Conservation (phyloP, 2,329 filamentous ascomycete species). For the Verticillium tricorpus region DNA sequence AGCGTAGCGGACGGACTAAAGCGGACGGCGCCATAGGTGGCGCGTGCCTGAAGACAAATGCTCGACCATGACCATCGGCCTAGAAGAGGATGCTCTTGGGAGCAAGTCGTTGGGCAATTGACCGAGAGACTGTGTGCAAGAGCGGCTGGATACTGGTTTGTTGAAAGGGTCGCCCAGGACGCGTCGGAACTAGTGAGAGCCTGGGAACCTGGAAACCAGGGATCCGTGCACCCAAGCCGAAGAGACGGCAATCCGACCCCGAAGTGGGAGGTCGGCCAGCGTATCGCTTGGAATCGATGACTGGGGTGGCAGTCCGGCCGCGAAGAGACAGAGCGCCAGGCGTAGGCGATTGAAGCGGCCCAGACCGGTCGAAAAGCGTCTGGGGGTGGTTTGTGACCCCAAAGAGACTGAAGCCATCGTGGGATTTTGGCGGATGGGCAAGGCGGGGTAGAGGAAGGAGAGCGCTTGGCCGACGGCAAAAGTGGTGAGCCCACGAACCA, state of each 20-base stretch:
- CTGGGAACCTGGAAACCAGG: neutral
- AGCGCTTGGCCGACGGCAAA: neutral
- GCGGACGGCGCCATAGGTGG: neutral
- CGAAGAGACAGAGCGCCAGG: neutral
- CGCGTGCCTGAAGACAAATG: neutral
- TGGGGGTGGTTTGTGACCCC: neutral
- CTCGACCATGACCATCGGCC: neutral
- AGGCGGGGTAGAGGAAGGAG: neutral
- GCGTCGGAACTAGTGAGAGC: neutral
- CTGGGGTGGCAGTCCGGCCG: neutral
- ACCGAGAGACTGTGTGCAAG: too few species aligned
- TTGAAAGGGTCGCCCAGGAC: neutral
- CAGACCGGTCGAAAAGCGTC: neutral
- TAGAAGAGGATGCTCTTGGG: neutral
- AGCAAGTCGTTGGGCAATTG: neutral
- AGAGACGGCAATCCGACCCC: neutral
- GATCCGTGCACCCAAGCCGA: neutral
- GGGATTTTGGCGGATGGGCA: neutral
- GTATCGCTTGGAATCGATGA: neutral
- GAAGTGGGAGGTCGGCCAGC: neutral
- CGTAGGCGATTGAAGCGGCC: neutral
- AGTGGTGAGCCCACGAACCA: neutral
- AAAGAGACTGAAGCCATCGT: neutral
- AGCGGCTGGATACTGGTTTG: too few species aligned
- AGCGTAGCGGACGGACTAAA: neutral